Evolutionary conservation across 2,329 filamentous ascomycete species (phyloP).

Genomic region (Daldinia eschscholtzii): DNA sequence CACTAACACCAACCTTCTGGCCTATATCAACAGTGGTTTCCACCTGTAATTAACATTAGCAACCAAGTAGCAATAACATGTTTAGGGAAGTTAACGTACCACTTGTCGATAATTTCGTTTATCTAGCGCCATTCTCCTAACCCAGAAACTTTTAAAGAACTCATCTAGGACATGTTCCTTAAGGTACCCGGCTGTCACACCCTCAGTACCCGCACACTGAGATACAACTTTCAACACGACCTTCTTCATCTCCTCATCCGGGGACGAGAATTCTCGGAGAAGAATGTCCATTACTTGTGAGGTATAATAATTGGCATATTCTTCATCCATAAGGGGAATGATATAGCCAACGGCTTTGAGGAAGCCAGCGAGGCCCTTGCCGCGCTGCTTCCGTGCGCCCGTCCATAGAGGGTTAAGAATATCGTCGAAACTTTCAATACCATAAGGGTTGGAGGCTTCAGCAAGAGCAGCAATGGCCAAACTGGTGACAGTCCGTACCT

Average conservation of each 20-base stretch:
- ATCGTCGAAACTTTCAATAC: conserved; percentile 98
- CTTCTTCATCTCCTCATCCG: conserved; percentile 99
- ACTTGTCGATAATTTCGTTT: conserved; percentile 98
- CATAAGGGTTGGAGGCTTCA: conserved; percentile 96
- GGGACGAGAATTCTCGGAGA: conserved; percentile 93
- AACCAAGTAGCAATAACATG: background rate
- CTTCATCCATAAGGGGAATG: conserved; percentile 98
- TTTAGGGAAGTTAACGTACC: conserved; percentile 27
- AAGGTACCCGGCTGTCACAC: conserved; percentile 93
- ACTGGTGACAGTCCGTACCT: conserved; percentile 95
- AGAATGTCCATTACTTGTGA: conserved; percentile 99
- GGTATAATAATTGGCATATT: conserved; percentile 99
- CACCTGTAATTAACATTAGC: conserved; percentile 61
- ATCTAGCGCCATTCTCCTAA: conserved; percentile 94
- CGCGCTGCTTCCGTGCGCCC: conserved; percentile 93
- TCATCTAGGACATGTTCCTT: conserved; percentile 96
- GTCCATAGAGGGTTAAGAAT: conserved; percentile 98
- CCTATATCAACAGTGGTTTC: conserved; percentile 97
- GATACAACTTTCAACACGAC: conserved; percentile 97
- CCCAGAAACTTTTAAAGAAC: conserved; percentile 99
- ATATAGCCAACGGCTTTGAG: conserved; percentile 98
- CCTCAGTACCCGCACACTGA: conserved; percentile 93
- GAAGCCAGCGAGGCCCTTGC: conserved; percentile 95
- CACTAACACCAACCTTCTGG: conserved; percentile 96
- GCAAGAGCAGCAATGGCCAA: conserved; percentile 94